Conservation (phyloP, 2,329 filamentous ascomycete species). For the Monilinia fructicola region DNA sequence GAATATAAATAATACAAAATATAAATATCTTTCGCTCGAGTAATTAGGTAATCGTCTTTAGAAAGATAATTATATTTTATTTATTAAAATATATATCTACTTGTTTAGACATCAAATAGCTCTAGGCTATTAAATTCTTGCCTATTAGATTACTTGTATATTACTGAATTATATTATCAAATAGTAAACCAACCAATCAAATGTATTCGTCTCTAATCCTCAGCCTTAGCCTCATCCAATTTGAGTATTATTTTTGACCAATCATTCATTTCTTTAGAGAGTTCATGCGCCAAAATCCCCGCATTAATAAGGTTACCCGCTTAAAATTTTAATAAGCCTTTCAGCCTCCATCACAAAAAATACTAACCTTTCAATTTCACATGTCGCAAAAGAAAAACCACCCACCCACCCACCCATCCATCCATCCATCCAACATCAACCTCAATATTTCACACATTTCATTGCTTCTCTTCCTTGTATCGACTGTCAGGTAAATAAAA, state of each 20-base stretch:
- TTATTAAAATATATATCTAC: too few relatives aligned
- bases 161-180: too few relatives aligned
- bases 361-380: neutral
- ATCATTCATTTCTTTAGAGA: neutral
- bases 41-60: too few relatives aligned
- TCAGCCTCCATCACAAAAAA: conserved; percentile 9
- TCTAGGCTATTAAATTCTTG: too few relatives aligned
- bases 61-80: too few relatives aligned
- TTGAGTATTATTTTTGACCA: neutral
- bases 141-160: too few relatives aligned
- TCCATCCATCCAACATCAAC: conserved; percentile 18
- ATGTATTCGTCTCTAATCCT: too few relatives aligned
- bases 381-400: conserved; percentile 1
- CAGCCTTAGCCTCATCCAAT: neutral
- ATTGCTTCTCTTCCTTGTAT: neutral
- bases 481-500: neutral
- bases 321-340: conserved; percentile 5
- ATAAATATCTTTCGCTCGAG: too few relatives aligned
- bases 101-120: too few relatives aligned
- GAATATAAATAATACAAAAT: too few relatives aligned
- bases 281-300: neutral
- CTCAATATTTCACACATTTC: conserved; percentile 5
- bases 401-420: too few relatives aligned
- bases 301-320: conserved; percentile 18
- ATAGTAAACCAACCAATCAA: too few relatives aligned